Percentiles rank a stretch among this genome's conserved stretches.
phyloP scores from a whole-genome alignment of 148 eudicot genomes.

The Limonium bicolor region DNA sequence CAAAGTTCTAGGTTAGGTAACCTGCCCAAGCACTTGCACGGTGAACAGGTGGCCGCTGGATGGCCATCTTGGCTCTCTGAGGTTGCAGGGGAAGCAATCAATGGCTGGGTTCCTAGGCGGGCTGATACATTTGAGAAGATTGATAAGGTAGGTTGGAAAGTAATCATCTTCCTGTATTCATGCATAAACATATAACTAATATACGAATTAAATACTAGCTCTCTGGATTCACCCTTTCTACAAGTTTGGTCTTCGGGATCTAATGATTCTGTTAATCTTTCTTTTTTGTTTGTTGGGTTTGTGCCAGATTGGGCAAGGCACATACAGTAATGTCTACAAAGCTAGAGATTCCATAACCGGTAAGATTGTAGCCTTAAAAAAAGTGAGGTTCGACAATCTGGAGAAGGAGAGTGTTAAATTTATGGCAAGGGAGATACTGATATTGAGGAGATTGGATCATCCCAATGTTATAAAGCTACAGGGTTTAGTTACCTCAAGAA shows the following conservation, averaged over 20 bases:
- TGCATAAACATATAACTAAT: too few species aligned
- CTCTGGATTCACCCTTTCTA: too few species aligned
- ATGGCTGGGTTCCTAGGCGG: constrained; percentile 95
- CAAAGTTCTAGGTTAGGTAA: constrained; percentile 58
- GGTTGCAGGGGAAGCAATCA: constrained; percentile 82
- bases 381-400: constrained; percentile 87
- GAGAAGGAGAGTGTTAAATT: constrained; percentile 93
- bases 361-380: constrained; percentile 85
- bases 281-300: constrained; percentile 4
- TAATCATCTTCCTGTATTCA: too few species aligned
- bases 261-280: neutral
- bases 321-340: constrained; percentile 95
- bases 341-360: constrained; percentile 71
- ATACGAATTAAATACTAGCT: too few species aligned
- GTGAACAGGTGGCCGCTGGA: constrained; percentile 96
- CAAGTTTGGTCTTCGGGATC: too few species aligned
- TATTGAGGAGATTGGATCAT: constrained; percentile 73
- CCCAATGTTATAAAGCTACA: constrained; percentile 83
- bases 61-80: constrained; percentile 95
- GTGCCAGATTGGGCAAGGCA: constrained; percentile 94
- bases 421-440: constrained; percentile 88
- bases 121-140: constrained; percentile 91
- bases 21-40: constrained; percentile 46
- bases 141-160: constrained; percentile 46
- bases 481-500: constrained; percentile 89